A percentile compares a stretch with the other conserved stretches of the same genome.
These are phyloP conservation scores for Quercus alba DNA, from an alignment of 306 rosid species.

Conservation along the genomic window DNA sequence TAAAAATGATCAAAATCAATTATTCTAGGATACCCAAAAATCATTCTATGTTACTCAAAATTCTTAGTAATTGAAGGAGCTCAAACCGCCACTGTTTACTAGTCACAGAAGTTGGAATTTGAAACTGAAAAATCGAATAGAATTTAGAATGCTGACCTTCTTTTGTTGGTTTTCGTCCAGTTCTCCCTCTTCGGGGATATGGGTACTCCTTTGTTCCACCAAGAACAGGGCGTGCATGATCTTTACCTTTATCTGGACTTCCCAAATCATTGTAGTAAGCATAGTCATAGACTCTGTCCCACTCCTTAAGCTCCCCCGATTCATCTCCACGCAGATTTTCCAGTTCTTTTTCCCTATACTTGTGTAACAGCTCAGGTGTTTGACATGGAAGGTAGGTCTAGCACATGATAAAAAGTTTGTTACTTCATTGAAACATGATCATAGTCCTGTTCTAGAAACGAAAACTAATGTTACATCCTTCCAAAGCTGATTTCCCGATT, in stretches of 20 bases:
- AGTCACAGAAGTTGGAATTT: not conserved
- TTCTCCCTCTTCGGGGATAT: constrained; percentile 83
- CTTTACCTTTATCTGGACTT: constrained; percentile 54
- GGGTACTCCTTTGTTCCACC: constrained; percentile 71
- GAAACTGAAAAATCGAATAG: not conserved
- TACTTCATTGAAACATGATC: not conserved
- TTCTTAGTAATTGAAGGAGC: not conserved
- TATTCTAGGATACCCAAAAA: not conserved
- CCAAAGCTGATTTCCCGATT: too few species aligned
- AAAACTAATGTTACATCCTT: too few species aligned
- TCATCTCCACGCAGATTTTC: constrained; percentile 61
- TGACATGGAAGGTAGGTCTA: constrained; percentile 74
- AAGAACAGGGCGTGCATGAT: constrained; percentile 60
- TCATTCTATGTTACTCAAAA: not conserved
- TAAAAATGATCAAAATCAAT: not conserved
- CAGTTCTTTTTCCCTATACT: constrained; percentile 70
- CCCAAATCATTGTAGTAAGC: constrained; percentile 86
- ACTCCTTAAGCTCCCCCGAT: constrained; percentile 59
- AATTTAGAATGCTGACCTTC: constrained; percentile 29
- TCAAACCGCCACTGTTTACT: not conserved
- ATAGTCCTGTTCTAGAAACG: not conserved
- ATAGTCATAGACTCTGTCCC: constrained; percentile 97
- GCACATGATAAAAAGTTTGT: constrained; percentile 5
- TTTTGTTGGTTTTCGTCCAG: constrained; percentile 66
- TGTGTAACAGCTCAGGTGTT: constrained; percentile 59